Percentiles rank a stretch among this genome's conserved stretches.
phyloP scores from a whole-genome alignment of 2,329 filamentous ascomycete genomes.

The Monosporascus sp. region DNA sequence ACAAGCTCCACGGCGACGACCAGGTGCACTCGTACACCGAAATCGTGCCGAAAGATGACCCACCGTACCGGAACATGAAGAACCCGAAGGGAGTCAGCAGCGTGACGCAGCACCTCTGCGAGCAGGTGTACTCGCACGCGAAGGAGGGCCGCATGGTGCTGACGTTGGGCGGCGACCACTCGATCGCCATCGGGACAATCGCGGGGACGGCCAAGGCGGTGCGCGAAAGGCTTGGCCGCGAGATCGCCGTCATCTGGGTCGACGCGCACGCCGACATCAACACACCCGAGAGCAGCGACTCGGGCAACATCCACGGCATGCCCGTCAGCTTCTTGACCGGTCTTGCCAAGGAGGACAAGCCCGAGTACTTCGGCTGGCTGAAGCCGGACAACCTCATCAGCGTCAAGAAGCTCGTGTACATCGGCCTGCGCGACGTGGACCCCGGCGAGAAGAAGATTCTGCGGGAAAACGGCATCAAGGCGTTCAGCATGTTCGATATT shows the following conservation, averaged over 20 bases:
- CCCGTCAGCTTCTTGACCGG: conserved; percentile 89
- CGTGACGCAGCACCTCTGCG: conserved; percentile 73
- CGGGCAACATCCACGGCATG: conserved; percentile 97
- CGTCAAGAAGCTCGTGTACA: conserved; percentile 88
- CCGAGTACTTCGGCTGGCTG: conserved; percentile 88
- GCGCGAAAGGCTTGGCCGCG: conserved; percentile 72
- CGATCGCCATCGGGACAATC: conserved; percentile 90
- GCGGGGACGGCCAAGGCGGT: conserved; percentile 82
- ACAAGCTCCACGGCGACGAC: conserved; percentile 80
- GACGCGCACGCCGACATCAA: conserved; percentile 99
- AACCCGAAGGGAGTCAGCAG: conserved; percentile 81
- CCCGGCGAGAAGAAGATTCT: conserved; percentile 90
- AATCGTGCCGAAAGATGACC: conserved; percentile 66
- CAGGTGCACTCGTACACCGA: conserved; percentile 78
- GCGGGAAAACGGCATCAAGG: conserved; percentile 83
- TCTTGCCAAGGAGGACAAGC: conserved; percentile 68
- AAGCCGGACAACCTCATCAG: conserved; percentile 64
- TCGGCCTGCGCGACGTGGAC: conserved; percentile 90
- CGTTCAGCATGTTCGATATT: conserved; percentile 98
- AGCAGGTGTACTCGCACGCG: conserved; percentile 85
- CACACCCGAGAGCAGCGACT: conserved; percentile 82
- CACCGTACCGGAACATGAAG: conserved; percentile 88
- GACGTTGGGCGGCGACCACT: conserved; percentile 93
- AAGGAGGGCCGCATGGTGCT: conserved; percentile 79
- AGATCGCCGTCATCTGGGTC: conserved; percentile 96